phyloP scores from a whole-genome alignment of 192 early-diverging fungal species.

The Linderina pennispora region DNA sequence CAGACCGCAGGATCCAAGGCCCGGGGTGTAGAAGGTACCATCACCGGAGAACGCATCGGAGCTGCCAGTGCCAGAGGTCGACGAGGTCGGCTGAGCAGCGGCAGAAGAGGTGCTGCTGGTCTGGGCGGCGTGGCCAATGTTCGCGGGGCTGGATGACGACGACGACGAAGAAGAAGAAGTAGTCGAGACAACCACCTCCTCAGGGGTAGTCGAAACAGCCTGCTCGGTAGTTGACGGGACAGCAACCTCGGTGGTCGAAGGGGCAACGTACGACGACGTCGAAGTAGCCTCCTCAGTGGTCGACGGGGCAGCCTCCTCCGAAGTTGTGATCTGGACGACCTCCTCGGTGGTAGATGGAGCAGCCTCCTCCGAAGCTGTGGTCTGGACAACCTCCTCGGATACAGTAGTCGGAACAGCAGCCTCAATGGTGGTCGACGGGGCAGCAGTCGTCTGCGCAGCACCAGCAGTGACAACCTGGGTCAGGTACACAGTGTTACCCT shows the following conservation, averaged over 20 bases:
- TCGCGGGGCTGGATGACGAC: not conserved
- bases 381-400: not conserved
- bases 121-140: not conserved
- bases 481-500: too few relatives aligned
- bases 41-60: conserved; percentile 38
- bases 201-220: too few relatives aligned
- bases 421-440: not conserved
- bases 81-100: not conserved
- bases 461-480: conserved; percentile 17
- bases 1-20: conserved; percentile 52
- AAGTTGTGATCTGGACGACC: not conserved
- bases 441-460: conserved; percentile 2
- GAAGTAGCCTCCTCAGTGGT: not conserved
- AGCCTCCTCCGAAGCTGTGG: not conserved
- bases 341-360: not conserved
- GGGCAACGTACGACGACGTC: too few relatives aligned
- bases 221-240: not conserved
- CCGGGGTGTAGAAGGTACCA: conserved; percentile 52
- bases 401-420: not conserved
- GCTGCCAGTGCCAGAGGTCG: conserved; percentile 1
- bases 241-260: conserved; percentile 1
- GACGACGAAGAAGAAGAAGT: not conserved
- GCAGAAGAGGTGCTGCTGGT: not conserved
- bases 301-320: not conserved
- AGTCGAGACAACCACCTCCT: too few relatives aligned